These are phyloP conservation scores for Phaffia australis DNA, from an alignment of 768 basidiomycete genomes.

Conservation along the genomic window DNA sequence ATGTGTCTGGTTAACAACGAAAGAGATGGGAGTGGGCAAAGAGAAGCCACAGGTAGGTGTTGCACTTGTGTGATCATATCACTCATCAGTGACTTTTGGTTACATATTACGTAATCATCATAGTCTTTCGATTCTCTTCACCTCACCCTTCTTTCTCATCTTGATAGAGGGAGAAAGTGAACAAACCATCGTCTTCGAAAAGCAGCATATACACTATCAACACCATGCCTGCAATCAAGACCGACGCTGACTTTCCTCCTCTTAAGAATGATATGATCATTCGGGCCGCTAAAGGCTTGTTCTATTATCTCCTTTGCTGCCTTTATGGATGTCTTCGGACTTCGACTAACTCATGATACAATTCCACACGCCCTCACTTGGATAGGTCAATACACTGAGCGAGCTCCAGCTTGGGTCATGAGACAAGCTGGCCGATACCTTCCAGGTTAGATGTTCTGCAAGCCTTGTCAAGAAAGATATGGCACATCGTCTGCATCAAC, in stretches of 20 bases:
- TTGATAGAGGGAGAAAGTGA: too few relatives aligned
- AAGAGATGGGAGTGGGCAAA: neutral
- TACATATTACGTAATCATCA: too few relatives aligned
- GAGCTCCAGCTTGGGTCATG: constrained; percentile 98
- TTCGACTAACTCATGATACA: neutral
- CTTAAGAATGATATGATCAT: constrained; percentile 77
- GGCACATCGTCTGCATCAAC: neutral
- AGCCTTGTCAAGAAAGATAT: neutral
- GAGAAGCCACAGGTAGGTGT: too few relatives aligned
- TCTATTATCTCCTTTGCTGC: neutral
- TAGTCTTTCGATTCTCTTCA: too few relatives aligned
- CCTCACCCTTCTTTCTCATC: too few relatives aligned
- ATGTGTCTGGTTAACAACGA: neutral
- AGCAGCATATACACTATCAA: too few relatives aligned
- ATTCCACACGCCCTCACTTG: neutral
- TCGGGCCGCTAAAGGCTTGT: constrained; percentile 68
- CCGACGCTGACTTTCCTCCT: constrained; percentile 28
- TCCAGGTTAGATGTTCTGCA: constrained; percentile 50
- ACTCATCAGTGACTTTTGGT: too few relatives aligned
- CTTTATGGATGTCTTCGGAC: too few relatives aligned
- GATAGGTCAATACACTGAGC: constrained; percentile 69
- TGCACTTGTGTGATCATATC: too few relatives aligned
- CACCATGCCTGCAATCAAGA: constrained; percentile 4
- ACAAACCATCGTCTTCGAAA: too few relatives aligned
- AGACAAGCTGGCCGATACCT: constrained; percentile 91